These are phyloP conservation scores for Colletotrichum tamarilloi DNA, from an alignment of 2,329 filamentous ascomycete genomes.

Conservation along the genomic window DNA sequence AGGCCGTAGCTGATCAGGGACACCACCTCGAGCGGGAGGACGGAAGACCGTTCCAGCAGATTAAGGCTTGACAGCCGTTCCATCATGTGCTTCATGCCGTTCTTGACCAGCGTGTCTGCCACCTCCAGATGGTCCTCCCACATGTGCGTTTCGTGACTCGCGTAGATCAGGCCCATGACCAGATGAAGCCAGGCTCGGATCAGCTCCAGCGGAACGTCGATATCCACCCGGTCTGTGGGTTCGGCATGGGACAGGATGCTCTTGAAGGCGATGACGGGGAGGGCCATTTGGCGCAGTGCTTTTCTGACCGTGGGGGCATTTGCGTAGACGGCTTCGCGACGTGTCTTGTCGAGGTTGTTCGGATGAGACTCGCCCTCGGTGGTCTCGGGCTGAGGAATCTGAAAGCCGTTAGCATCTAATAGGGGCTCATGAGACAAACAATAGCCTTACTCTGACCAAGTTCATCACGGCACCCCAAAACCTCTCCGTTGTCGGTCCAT, in stretches of 20 bases:
- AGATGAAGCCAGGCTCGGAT: conserved; percentile 55
- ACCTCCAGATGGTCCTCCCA: conserved; percentile 46
- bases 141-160: conserved; percentile 35
- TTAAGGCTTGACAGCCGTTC: conserved; percentile 44
- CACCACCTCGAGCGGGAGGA: conserved; percentile 56
- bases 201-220: conserved; percentile 50
- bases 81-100: conserved; percentile 51
- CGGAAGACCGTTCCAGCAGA: conserved; percentile 48
- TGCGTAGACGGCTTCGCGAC: conserved; percentile 6
- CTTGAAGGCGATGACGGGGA: conserved; percentile 37
- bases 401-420: background rate
- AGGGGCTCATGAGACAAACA: no score
- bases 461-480: conserved; percentile 56
- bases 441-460: conserved; percentile 42
- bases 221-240: conserved; percentile 31
- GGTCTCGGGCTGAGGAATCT: background rate
- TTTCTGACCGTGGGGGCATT: conserved; percentile 31
- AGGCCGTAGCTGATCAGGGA: conserved; percentile 53
- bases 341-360: background rate
- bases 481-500: conserved; percentile 51
- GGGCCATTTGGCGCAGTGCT: conserved; percentile 29
- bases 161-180: conserved; percentile 49
- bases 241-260: conserved; percentile 38
- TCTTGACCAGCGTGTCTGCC: conserved; percentile 44
- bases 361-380: background rate